Evolutionary conservation across 192 early-diverging fungal species (phyloP), one percentile per base, ranked within the genome.

Genomic region (Thamnidium elegans): DNA sequence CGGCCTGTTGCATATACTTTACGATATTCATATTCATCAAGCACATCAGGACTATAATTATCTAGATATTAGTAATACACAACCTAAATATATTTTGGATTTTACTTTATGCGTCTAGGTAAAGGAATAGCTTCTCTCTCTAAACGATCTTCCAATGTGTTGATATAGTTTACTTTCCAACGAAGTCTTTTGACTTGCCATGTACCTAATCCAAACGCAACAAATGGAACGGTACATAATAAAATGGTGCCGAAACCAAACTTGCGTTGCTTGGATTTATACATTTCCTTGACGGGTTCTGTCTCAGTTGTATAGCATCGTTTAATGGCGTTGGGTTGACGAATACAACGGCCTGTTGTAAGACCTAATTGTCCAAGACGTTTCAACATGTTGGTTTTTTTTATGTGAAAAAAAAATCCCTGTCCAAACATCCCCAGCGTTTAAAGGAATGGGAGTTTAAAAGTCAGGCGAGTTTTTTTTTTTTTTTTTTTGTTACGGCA

Each of bases 171-270:
- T 8, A 89, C 78, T 79, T 97, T 97, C 93, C 93, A 97, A 47
- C 85, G 84, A 48, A 97, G 78, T 17, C 94, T 81, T 63, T 93
- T 86, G 2, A 90, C 82, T 72, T 97, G 94, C 94, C 94, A 94
- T 8, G 86, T 86, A 3, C 92, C 92, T 3, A 94, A 78, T 2
- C 85, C 87, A 77, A 92, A 86, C 0, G 86, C 79, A 54, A 81
- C 72, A 43, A 85, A 72, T 1, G 87, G 87, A 50, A 86, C 62
- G 4, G 69, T 73, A 51, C 71, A 78, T 2, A 82, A 62, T 0
- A 81, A 23, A 6, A 55, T 31, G 6, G 65, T 78, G 4, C 71
- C 73, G 9, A 73, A 32, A 7, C 67, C 67, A 55, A 77, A 65
- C 17, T 58, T 48, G 2, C 56, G 50, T 11, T 62, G 36, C 30